Evolutionary conservation across 106 monocot species (phyloP).

Genomic region (Dendrobium nobile): DNA sequence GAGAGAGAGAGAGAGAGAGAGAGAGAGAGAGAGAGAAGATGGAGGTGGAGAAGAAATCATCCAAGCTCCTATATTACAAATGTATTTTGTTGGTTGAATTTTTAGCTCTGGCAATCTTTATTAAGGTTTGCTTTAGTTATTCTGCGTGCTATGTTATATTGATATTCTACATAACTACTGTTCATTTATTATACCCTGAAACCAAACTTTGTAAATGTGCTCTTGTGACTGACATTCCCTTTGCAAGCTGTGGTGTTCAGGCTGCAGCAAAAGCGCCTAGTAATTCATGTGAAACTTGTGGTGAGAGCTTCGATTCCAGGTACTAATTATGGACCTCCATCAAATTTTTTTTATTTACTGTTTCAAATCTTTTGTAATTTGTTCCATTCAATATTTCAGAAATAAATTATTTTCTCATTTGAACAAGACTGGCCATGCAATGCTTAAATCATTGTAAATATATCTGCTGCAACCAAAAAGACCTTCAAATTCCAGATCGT

Average conservation of each 20-base stretch:
- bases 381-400: neutral
- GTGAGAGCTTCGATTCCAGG: conserved; percentile 11
- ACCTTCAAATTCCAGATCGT: neutral
- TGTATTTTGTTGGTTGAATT: too few relatives aligned
- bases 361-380: neutral
- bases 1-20: too few relatives aligned
- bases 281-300: conserved; percentile 10
- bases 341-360: neutral
- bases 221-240: neutral
- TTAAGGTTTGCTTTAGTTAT: too few relatives aligned
- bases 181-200: neutral
- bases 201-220: neutral
- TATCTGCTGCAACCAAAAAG: neutral
- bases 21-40: too few relatives aligned
- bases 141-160: too few relatives aligned
- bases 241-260: neutral
- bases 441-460: conserved; percentile 7
- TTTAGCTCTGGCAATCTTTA: too few relatives aligned
- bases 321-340: neutral
- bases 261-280: neutral
- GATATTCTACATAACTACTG: too few relatives aligned
- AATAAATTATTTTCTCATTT: conserved; percentile 9
- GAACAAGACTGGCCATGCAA: conserved; percentile 6
- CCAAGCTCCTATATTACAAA: too few relatives aligned
- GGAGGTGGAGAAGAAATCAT: too few relatives aligned